Percentiles rank a stretch among this genome's conserved stretches.
Evolutionary conservation across 179 eudicot species (phyloP).

Genomic region (Heliamphora pulchella): DNA sequence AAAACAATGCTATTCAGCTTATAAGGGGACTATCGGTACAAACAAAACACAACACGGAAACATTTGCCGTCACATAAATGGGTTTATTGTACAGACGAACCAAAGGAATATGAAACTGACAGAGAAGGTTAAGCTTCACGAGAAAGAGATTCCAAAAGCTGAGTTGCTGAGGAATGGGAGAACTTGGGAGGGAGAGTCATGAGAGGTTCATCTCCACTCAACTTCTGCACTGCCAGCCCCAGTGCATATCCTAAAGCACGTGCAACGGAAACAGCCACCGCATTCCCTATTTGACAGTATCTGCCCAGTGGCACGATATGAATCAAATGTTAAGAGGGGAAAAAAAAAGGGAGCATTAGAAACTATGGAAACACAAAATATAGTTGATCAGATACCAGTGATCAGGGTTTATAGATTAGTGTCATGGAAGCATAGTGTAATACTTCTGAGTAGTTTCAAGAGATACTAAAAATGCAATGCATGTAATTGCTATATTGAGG

Average conservation of each 20-base stretch:
- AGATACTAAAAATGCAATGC: too few relatives aligned
- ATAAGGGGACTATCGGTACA: too few relatives aligned
- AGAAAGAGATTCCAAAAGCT: not conserved
- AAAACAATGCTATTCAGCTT: too few relatives aligned
- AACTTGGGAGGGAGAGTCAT: slow-evolving; percentile 75
- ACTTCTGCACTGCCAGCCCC: slow-evolving; percentile 66
- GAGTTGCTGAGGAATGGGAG: not conserved
- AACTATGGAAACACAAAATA: too few relatives aligned
- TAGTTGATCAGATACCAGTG: too few relatives aligned
- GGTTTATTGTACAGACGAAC: not conserved
- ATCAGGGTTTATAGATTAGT: too few relatives aligned
- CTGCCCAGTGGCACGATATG: slow-evolving; percentile 23
- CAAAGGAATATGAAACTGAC: not conserved
- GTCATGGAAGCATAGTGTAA: too few relatives aligned
- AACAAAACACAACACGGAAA: too few relatives aligned
- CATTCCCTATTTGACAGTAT: slow-evolving; percentile 93
- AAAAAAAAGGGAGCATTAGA: not conserved
- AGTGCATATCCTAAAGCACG: slow-evolving; percentile 77
- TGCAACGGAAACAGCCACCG: slow-evolving; percentile 80
- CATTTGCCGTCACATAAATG: not conserved
- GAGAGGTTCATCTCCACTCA: slow-evolving; percentile 44
- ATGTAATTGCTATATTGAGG: too few relatives aligned
- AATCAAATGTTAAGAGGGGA: not conserved
- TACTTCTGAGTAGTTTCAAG: too few relatives aligned
- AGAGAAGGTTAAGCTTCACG: not conserved